These are phyloP conservation scores for Protomyces pachydermus DNA, from an alignment of 1,139 yeast genomes.

Conservation along the genomic window DNA sequence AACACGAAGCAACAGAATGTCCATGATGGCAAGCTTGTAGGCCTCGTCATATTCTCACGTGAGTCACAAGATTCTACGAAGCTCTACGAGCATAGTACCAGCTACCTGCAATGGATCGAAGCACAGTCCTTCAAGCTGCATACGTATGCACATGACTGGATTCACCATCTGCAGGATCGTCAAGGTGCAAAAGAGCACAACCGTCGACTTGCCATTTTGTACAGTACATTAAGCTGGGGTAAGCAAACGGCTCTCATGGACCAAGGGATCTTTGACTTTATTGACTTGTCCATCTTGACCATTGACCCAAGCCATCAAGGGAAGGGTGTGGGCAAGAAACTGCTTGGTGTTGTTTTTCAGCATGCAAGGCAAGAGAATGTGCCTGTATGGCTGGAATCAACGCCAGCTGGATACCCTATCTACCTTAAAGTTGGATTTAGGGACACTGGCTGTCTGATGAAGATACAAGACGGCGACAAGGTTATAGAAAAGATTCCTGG, in stretches of 20 bases:
- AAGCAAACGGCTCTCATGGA: not conserved
- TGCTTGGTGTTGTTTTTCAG: not conserved
- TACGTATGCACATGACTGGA: not conserved
- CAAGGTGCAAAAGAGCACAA: not conserved
- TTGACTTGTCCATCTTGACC: not conserved
- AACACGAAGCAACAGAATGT: not conserved
- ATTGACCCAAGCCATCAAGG: not conserved
- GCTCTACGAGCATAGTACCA: not conserved
- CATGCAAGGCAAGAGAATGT: not conserved
- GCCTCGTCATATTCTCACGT: not conserved
- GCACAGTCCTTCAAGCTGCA: not conserved
- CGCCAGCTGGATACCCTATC: slow-evolving; percentile 6
- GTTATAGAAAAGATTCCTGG: not conserved
- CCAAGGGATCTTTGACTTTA: not conserved
- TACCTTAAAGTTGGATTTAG: slow-evolving; percentile 10
- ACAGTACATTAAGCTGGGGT: not conserved
- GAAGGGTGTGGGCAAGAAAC: slow-evolving; percentile 1
- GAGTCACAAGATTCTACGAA: not conserved
- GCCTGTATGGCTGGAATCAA: slow-evolving; percentile 15
- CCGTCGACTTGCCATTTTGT: not conserved
- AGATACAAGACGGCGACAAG: not conserved
- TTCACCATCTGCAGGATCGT: not conserved
- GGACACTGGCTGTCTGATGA: slow-evolving; percentile 3
- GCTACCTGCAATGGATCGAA: not conserved
- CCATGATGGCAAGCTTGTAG: not conserved